A percentile compares a stretch with the other conserved stretches of the same genome.
Conservation (phyloP, 2,329 filamentous ascomycete species). For the Didymella pinodella region DNA sequence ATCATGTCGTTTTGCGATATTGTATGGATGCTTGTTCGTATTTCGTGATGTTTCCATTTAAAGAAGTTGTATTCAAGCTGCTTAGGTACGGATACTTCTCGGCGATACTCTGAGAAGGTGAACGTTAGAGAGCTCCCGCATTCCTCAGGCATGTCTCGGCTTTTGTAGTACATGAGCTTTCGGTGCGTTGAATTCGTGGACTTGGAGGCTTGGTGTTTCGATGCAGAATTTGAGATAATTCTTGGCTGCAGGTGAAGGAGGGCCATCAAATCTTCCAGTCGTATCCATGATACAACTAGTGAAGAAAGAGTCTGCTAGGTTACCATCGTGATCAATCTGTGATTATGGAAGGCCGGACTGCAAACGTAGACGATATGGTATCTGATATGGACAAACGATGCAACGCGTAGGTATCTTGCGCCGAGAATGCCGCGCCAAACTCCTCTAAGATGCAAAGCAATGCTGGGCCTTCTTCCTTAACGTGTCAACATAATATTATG, state of each 20-base stretch:
- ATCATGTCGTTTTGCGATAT: too few species aligned
- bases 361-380: too few species aligned
- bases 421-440: constrained; percentile 7
- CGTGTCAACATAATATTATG: constrained; percentile 6
- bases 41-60: neutral
- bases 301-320: neutral
- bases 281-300: too few species aligned
- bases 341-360: neutral
- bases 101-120: too few species aligned
- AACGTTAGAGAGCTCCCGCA: neutral
- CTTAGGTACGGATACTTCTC: neutral
- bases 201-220: neutral
- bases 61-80: neutral
- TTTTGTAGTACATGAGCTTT: neutral
- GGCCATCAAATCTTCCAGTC: neutral
- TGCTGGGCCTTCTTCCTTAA: neutral
- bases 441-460: constrained; percentile 7
- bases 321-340: neutral
- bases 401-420: neutral
- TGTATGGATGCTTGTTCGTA: neutral
- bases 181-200: neutral
- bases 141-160: neutral
- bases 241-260: neutral
- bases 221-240: neutral
- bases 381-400: neutral